phyloP scores from a whole-genome alignment of 106 monocot species.

The Allium fistulosum region DNA sequence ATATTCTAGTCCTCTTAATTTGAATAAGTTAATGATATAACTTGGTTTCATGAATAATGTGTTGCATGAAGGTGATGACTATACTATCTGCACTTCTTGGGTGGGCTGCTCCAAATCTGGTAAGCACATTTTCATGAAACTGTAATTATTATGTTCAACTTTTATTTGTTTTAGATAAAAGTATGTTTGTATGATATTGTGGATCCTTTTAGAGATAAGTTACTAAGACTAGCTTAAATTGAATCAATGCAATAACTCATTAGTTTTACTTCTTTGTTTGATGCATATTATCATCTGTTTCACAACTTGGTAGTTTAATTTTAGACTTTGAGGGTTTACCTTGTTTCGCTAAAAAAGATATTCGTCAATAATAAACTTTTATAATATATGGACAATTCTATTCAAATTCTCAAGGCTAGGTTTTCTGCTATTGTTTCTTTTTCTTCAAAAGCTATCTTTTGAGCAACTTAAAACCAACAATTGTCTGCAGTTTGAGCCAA shows the following conservation, averaged over 20 bases:
- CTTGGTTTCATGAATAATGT: neutral
- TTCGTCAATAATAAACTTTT: too few relatives aligned
- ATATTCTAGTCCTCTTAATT: too few relatives aligned
- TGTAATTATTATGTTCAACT: neutral
- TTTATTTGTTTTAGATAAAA: neutral
- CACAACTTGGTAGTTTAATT: too few relatives aligned
- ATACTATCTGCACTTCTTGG: constrained; percentile 80
- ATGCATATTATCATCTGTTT: neutral
- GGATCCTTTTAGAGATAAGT: neutral
- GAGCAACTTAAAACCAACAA: too few relatives aligned
- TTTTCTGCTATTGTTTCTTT: too few relatives aligned
- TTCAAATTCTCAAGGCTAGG: too few relatives aligned
- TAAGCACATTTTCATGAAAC: constrained; percentile 24
- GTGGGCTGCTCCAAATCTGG: constrained; percentile 98
- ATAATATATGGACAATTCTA: too few relatives aligned
- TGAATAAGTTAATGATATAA: too few relatives aligned
- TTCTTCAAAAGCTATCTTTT: too few relatives aligned
- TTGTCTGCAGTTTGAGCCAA: too few relatives aligned
- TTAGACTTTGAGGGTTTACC: too few relatives aligned
- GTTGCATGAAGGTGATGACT: constrained; percentile 75
- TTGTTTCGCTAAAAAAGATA: too few relatives aligned
- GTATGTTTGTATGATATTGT: neutral
- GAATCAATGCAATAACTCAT: neutral
- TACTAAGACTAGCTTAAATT: neutral
- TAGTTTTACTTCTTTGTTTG: neutral